Conservation (phyloP, 1,284 basidiomycete genomes). For the Ceratobasidium papillatum region DNA sequence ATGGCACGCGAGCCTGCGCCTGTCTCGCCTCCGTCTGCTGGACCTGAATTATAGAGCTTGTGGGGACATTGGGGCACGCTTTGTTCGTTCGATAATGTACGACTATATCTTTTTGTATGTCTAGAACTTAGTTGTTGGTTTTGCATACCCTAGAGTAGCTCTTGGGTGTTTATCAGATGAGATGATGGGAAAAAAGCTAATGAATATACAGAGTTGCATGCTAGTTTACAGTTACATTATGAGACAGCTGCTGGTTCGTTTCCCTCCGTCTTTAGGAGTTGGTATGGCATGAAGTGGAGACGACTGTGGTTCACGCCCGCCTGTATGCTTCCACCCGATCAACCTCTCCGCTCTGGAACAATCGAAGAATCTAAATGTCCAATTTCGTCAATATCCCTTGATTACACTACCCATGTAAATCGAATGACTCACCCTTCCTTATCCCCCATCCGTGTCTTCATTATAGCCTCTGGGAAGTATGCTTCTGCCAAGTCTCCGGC, state of each 20-base stretch:
- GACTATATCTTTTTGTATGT: background rate
- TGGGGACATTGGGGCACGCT: background rate
- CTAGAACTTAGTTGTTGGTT: background rate
- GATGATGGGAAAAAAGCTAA: background rate
- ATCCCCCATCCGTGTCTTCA: conserved; percentile 47
- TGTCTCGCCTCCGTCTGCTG: background rate
- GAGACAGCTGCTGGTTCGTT: background rate
- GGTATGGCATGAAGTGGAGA: background rate
- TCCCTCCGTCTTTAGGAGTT: background rate
- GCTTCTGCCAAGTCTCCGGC: conserved; percentile 47
- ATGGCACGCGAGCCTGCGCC: conserved; percentile 41
- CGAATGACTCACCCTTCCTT: conserved; percentile 7
- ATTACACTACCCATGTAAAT: background rate
- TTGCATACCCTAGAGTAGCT: background rate
- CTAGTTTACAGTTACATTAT: background rate
- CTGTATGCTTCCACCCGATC: conserved; percentile 53
- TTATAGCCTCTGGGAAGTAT: conserved; percentile 46
- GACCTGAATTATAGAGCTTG: background rate
- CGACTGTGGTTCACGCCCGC: conserved; percentile 38
- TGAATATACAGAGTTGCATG: background rate
- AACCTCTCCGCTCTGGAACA: conserved; percentile 51
- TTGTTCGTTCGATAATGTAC: conserved; percentile 16
- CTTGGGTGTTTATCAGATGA: background rate
- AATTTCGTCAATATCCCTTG: background rate
- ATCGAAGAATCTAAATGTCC: conserved; percentile 49